A percentile compares a stretch with the other conserved stretches of the same genome.
phyloP scores from a whole-genome alignment of 495 filamentous ascomycete genomes.

The Xylaria grammica region DNA sequence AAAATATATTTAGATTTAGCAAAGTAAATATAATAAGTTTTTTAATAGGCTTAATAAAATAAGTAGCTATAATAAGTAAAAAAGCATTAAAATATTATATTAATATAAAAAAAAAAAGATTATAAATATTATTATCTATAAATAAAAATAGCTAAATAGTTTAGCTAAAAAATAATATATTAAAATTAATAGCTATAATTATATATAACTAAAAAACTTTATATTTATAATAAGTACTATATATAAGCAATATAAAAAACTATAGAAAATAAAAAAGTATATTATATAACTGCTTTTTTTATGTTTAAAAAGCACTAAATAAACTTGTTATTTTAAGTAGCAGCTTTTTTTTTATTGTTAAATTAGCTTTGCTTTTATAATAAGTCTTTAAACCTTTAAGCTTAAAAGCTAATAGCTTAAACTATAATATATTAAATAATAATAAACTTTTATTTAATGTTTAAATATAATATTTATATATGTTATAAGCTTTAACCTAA shows the following conservation, averaged over 20 bases:
- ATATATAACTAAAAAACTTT: background rate
- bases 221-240: background rate
- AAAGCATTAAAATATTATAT: background rate
- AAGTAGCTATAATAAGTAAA: background rate
- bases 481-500: background rate
- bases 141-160: background rate
- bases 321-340: background rate
- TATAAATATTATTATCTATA: slow-evolving; percentile 3
- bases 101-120: slow-evolving; percentile 6
- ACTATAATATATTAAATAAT: background rate
- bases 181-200: slow-evolving; percentile 1
- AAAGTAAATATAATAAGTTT: background rate
- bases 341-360: background rate
- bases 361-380: background rate
- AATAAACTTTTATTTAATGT: background rate
- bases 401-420: background rate
- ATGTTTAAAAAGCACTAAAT: background rate
- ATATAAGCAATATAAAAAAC: background rate
- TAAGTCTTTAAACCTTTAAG: background rate
- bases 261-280: background rate
- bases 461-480: background rate
- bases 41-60: slow-evolving; percentile 13
- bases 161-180: background rate
- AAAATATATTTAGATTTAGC: background rate
- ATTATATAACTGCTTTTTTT: background rate